Base-by-base conservation (phyloP, 164 flowering plant species). In the Vitis labrusca region DNA sequence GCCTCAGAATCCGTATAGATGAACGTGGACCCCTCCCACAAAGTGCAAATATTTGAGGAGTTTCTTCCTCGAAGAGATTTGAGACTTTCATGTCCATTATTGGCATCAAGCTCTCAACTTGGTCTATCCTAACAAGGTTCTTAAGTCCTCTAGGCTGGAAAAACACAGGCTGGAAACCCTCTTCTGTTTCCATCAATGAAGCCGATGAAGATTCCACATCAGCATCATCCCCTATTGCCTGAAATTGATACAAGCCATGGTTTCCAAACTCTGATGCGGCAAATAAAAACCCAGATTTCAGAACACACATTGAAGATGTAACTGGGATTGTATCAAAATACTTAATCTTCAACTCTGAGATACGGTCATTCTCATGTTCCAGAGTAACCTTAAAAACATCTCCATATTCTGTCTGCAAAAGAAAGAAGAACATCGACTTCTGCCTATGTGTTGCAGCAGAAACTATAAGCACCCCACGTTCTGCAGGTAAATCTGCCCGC, bases 211-310 rank as follows among this genome's bases (percentile, higher is more conserved):
- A 77, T 76, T 96, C 99, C 47, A 96, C 95, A 78, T 96, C 99
- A 3, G 84, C 87, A 16, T 88, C 98, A 53, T 88, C 98, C 56
- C 99, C 99, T 44, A 96, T 91, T 3, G 95, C 93, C 77, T 86
- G 91, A 65, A 96, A 96, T 82, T 96, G 99, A 81, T 96, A 96
- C 71, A 96, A 74, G 0, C 82, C 94, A 84, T 96, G 99, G 70
- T 96, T 93, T 19, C 99, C 98, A 88, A 91, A 93, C 80, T 95
- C 99, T 0, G 99, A 95, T 0, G 99, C 97, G 54, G 99, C 98
- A 88, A 95, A 93, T 64, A 95, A 66, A 74, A 89, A 89, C 59
- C 98, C 98, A 0, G 92, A 80, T 66, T 91, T 91, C 81, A 95
- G 52, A 48, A 95, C 92, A 71, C 97, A 91, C 88, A 95, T 79